Evolutionary conservation across 2,329 filamentous ascomycete species (phyloP), one percentile per base, ranked within the genome.

Genomic region (Macrophomina phaseolina): DNA sequence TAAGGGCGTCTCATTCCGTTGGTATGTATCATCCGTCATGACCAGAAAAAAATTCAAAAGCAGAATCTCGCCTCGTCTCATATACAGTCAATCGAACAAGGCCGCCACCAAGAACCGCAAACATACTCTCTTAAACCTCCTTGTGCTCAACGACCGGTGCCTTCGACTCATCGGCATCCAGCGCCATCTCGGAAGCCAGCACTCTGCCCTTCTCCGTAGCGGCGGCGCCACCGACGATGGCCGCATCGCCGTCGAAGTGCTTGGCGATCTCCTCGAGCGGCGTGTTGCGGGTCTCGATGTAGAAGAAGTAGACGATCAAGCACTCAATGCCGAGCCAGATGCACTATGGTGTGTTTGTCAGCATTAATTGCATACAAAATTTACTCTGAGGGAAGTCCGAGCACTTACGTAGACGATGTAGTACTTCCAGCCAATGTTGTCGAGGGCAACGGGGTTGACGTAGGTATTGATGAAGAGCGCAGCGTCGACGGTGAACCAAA

Each of bases 401-500:
- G 14, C 14, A 78, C 77, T 78, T 77, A 82, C 81, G 28, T 86
- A 90, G 78, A 89, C 88, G 53, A 89, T 81, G 82, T 88, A 89
- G 66, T 90, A 85, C 77, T 89, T 84, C 86, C 87, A 90, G 30
- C 71, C 73, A 2, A 90, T 78, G 65, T 84, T 81, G 62, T 86
- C 80, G 84, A 88, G 89, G 8, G 87, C 88, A 67, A 88, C 79
- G 72, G 85, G 86, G 80, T 90, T 90, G 71, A 84, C 85, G 70
- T 80, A 87, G 81, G 87, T 86, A 73, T 86, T 85, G 68, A 90
- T 82, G 61, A 87, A 86, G 45, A 90, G 79, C 38, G 87, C 81
- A 55, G 86, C 86, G 75, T 90, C 87, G 28, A 90, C 82, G 23
- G 84, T 85, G 61, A 90, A 83, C 75, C 89, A 89, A 85, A 89